phyloP scores from a whole-genome alignment of 2,329 filamentous ascomycete genomes.

The Colletotrichum higginsianum region DNA sequence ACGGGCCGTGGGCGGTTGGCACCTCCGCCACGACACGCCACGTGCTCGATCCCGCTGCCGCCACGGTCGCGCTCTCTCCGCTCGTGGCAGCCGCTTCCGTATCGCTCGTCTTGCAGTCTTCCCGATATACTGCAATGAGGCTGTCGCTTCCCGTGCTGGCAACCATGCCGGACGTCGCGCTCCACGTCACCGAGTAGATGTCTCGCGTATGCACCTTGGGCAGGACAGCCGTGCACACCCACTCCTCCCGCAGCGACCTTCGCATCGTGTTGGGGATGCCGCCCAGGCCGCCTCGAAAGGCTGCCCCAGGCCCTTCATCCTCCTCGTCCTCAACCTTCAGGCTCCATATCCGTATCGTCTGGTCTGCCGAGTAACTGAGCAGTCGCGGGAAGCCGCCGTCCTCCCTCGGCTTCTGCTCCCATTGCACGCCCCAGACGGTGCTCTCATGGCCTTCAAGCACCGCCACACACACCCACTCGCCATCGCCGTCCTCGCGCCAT shows the following conservation, averaged over 20 bases:
- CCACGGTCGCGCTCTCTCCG: conserved; percentile 42
- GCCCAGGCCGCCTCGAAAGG: conserved; percentile 61
- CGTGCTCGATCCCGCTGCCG: conserved; percentile 49
- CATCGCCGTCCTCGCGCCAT: conserved; percentile 90
- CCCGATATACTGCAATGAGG: conserved; percentile 83
- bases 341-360: conserved; percentile 84
- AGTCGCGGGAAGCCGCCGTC: conserved; percentile 71
- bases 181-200: conserved; percentile 91
- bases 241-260: conserved; percentile 82
- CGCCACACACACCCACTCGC: conserved; percentile 92
- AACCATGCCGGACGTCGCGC: conserved; percentile 79
- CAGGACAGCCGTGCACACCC: conserved; percentile 83
- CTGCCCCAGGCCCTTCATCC: conserved; percentile 48
- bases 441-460: conserved; percentile 84
- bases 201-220: conserved; percentile 84
- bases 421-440: conserved; percentile 93
- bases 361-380: conserved; percentile 88
- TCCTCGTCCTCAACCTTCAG: conserved; percentile 68
- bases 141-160: conserved; percentile 94
- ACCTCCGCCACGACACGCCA: conserved; percentile 83
- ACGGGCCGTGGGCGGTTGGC: conserved; percentile 87
- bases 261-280: conserved; percentile 93
- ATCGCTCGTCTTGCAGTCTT: conserved; percentile 54
- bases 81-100: conserved; percentile 42
- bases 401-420: conserved; percentile 65